Percentiles rank a stretch among this genome's conserved stretches.
Conservation (phyloP, 164 flowering plant genomes). For the Akebia trifoliata region DNA sequence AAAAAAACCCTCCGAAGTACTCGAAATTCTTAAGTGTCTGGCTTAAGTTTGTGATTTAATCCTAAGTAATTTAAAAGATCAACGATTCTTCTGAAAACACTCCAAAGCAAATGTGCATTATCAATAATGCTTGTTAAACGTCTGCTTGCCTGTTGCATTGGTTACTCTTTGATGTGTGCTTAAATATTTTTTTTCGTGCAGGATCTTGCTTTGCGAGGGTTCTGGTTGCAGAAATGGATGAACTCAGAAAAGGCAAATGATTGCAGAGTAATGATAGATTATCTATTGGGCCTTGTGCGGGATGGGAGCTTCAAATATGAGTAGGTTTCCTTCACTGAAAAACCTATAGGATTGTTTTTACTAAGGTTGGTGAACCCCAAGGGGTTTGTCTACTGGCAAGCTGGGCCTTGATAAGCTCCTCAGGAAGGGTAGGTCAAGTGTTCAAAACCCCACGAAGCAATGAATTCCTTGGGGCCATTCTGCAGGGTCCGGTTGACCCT, state of each 20-base stretch:
- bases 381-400: no score
- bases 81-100: not conserved
- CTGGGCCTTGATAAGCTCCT: no score
- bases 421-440: no score
- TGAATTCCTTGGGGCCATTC: no score
- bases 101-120: not conserved
- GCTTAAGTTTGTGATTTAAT: no score
- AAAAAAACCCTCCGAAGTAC: no score
- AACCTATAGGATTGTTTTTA: not conserved
- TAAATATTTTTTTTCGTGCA: constrained; percentile 28
- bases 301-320: constrained; percentile 76
- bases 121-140: not conserved
- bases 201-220: constrained; percentile 92
- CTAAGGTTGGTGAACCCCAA: no score
- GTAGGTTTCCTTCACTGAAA: constrained; percentile 37
- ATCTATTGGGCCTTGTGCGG: constrained; percentile 55
- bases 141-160: not conserved
- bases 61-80: no score
- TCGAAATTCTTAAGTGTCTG: no score
- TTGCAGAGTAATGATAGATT: constrained; percentile 74
- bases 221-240: constrained; percentile 93
- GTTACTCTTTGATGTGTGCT: not conserved
- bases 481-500: no score
- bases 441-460: no score
- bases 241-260: constrained; percentile 54